Evolutionary conservation across 1,139 yeast species (phyloP).

Genomic region (Yamadazyma siamensis): DNA sequence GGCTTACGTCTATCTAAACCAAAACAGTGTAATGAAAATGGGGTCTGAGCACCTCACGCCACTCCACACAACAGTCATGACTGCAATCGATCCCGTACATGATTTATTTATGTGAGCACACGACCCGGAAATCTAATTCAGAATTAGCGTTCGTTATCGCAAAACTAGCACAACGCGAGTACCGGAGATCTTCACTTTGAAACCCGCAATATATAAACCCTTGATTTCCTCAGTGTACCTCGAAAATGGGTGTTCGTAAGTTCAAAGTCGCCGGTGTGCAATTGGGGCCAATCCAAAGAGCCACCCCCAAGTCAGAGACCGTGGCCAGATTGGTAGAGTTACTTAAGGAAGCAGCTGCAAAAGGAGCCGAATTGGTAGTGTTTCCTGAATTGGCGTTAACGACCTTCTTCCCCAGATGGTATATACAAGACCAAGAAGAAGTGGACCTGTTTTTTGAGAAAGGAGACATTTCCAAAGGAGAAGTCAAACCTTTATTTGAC

Average conservation of each 20-base stretch:
- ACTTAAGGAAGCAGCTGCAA: constrained; percentile 17
- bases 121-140: no score
- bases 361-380: constrained; percentile 20
- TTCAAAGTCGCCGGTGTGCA: constrained; percentile 13
- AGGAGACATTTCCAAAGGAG: constrained; percentile 24
- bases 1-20: no score
- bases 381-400: constrained; percentile 25
- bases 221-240: no score
- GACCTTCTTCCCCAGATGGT: constrained; percentile 23
- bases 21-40: no score
- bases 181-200: no score
- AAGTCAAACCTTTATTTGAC: constrained; percentile 27
- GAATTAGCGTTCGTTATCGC: no score
- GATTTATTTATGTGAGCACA: no score
- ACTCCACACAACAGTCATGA: no score
- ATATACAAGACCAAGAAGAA: constrained; percentile 25
- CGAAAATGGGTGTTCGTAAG: constrained; percentile 12
- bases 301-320: constrained; percentile 22
- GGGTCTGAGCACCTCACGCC: no score
- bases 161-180: no score
- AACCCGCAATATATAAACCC: no score
- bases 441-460: constrained; percentile 28
- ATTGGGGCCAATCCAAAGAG: constrained; percentile 15
- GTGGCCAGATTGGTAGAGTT: constrained; percentile 22
- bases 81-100: no score